Evolutionary conservation across 2,329 filamentous ascomycete genomes (phyloP).

Genomic region (Alternaria gaisen): DNA sequence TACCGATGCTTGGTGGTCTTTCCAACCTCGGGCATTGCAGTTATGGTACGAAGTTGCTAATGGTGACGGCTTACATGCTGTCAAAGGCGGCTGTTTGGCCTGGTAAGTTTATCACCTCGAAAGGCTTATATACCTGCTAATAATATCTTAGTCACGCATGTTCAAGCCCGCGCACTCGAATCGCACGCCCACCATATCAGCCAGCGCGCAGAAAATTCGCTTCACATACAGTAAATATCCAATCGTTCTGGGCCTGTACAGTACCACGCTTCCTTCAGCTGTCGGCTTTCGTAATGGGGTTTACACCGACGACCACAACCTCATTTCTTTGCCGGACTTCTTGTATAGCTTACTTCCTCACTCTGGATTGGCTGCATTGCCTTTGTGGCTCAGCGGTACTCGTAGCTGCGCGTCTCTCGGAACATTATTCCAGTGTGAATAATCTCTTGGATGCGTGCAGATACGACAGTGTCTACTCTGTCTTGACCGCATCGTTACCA

Average conservation of each 20-base stretch:
- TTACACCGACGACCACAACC: not conserved
- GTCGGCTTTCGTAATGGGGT: not conserved
- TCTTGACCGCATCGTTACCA: not conserved
- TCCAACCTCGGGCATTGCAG: conserved; percentile 70
- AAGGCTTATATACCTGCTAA: conserved; percentile 31
- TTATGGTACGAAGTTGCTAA: conserved; percentile 83
- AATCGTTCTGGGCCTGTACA: conserved; percentile 27
- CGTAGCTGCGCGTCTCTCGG: not conserved
- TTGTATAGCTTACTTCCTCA: conserved; percentile 13
- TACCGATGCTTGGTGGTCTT: conserved; percentile 62
- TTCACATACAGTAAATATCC: conserved; percentile 39
- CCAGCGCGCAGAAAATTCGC: conserved; percentile 64
- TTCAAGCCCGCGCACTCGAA: conserved; percentile 72
- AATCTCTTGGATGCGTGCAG: not conserved
- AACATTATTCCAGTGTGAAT: not conserved
- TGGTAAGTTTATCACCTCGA: conserved; percentile 63
- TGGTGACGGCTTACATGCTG: conserved; percentile 85
- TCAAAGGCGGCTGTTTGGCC: conserved; percentile 93
- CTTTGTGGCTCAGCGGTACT: not conserved
- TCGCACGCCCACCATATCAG: conserved; percentile 71
- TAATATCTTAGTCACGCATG: conserved; percentile 65
- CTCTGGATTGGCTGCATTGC: not conserved
- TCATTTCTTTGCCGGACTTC: not conserved
- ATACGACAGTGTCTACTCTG: not conserved
- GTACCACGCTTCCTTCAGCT: conserved; percentile 15